phyloP scores from a whole-genome alignment of 441 rosid species.

The Macaranga tanarius region DNA sequence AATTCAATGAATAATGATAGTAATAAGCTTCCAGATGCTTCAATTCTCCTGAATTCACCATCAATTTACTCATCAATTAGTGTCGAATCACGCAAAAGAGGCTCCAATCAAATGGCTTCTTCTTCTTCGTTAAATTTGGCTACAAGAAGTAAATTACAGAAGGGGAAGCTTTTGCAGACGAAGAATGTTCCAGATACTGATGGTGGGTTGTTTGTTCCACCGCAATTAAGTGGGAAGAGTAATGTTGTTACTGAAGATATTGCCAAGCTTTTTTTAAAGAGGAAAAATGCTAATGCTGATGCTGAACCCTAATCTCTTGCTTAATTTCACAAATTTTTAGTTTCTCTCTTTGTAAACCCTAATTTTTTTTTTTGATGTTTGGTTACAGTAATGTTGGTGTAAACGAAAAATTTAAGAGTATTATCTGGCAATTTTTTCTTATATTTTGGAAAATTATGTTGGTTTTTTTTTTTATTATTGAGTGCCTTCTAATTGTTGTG shows the following conservation, averaged over 20 bases:
- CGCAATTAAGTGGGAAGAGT: not conserved
- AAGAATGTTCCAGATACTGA: not conserved
- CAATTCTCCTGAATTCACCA: not conserved
- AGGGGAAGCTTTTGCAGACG: not conserved
- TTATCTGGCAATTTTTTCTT: too few species aligned
- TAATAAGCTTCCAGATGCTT: not conserved
- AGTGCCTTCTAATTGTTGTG: not conserved
- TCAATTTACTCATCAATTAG: not conserved
- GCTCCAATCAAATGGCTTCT: not conserved
- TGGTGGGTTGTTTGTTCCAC: not conserved
- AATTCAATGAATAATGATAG: not conserved
- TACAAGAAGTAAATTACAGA: not conserved
- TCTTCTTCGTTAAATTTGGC: not conserved
- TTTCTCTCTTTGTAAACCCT: not conserved
- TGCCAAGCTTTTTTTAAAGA: not conserved
- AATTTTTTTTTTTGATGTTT: not conserved
- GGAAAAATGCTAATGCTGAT: not conserved
- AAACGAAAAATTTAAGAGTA: too few species aligned
- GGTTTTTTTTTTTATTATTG: not conserved
- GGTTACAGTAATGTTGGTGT: not conserved
- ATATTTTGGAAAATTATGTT: too few species aligned
- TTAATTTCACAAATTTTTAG: not conserved
- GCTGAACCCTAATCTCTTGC: not conserved
- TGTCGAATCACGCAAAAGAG: not conserved
- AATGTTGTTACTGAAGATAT: slow-evolving; percentile 1